Evolutionary conservation across 805 yeast genomes (phyloP).

Genomic region (Hanseniaspora vineae): DNA sequence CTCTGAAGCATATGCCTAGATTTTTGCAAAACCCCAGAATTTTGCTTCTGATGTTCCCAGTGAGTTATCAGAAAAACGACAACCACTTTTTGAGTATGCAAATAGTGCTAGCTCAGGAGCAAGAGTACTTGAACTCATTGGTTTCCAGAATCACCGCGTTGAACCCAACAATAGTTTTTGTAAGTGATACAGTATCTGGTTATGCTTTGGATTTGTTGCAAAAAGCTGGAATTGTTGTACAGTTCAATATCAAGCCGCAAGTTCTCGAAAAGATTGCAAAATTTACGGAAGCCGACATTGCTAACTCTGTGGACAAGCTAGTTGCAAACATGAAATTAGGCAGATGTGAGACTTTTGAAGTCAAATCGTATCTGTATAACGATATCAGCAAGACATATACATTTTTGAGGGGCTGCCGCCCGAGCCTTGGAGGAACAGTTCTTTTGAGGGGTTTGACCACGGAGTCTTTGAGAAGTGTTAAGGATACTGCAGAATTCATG

Average conservation of each 20-base stretch:
- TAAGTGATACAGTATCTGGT: slow-evolving; percentile 73
- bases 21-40: slow-evolving; percentile 56
- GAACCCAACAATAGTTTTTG: slow-evolving; percentile 66
- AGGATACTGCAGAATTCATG: slow-evolving; percentile 70
- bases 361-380: slow-evolving; percentile 47
- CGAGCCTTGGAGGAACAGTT: slow-evolving; percentile 71
- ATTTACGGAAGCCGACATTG: slow-evolving; percentile 73
- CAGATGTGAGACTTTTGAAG: slow-evolving; percentile 57
- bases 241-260: slow-evolving; percentile 66
- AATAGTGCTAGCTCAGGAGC: slow-evolving; percentile 76
- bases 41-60: slow-evolving; percentile 73
- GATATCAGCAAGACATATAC: slow-evolving; percentile 55
- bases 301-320: slow-evolving; percentile 73
- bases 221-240: slow-evolving; percentile 69
- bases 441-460: slow-evolving; percentile 68
- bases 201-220: slow-evolving; percentile 60
- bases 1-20: slow-evolving; percentile 66
- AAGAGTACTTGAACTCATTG: slow-evolving; percentile 68
- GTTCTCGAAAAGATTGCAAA: slow-evolving; percentile 69
- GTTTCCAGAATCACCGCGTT: slow-evolving; percentile 67
- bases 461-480: slow-evolving; percentile 49
- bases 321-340: slow-evolving; percentile 67
- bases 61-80: slow-evolving; percentile 69
- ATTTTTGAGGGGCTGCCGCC: slow-evolving; percentile 67
- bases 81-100: slow-evolving; percentile 73